Conservation (phyloP, 805 yeast species). For the Lipomyces kockii region DNA sequence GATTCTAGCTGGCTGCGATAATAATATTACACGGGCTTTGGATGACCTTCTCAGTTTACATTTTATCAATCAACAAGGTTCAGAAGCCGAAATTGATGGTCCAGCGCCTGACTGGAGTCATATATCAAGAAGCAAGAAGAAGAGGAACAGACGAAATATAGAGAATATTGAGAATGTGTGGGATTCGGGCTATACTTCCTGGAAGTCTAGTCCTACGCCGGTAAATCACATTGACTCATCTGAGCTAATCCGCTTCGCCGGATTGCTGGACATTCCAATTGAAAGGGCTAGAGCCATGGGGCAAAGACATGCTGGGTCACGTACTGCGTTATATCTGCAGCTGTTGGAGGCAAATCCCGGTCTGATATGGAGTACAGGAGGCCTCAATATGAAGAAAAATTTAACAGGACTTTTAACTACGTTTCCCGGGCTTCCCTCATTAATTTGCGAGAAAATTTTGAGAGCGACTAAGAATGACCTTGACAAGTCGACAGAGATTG, state of each 20-base stretch:
- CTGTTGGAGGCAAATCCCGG: neutral
- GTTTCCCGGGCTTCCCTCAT: constrained; percentile 13
- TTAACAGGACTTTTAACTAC: neutral
- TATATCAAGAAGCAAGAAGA: constrained; percentile 2
- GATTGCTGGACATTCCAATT: neutral
- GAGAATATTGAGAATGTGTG: neutral
- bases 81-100: neutral
- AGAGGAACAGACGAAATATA: neutral
- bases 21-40: constrained; percentile 10
- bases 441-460: constrained; percentile 6
- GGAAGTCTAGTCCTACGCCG: neutral
- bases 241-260: neutral
- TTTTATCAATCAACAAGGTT: constrained; percentile 5
- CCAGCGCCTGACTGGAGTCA: constrained; percentile 3
- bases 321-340: neutral
- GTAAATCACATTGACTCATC: neutral
- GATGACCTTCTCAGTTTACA: constrained; percentile 17
- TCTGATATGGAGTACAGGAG: neutral
- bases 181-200: neutral
- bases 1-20: constrained; percentile 6
- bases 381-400: neutral
- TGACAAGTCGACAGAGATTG: constrained; percentile 17
- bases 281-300: neutral
- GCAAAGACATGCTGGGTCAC: neutral
- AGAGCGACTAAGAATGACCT: constrained; percentile 6